Base-by-base conservation (phyloP, 768 basidiomycete species). In the Pholiota microspora region DNA sequence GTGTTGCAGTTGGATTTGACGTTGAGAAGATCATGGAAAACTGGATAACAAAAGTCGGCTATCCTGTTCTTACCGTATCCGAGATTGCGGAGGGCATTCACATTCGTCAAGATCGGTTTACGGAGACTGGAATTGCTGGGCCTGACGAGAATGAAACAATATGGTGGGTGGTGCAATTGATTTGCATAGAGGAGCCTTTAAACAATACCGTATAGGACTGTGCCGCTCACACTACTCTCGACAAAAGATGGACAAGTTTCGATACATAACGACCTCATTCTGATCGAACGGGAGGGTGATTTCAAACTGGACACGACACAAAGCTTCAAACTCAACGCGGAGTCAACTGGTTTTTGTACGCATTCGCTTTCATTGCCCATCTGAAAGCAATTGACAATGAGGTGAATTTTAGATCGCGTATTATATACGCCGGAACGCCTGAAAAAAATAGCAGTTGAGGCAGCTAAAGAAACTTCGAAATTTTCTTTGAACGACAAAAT, bases 31-130 rank as follows among this genome's bases (percentile, higher is more conserved):
- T 98, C 62, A 94, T 98, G 91, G 83, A 91, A 52, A 88, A 88
- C 66, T 99, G 95, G 96, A 88, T 93, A 32, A 80, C 83, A 48
- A 89, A 92, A 77, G 74, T 77, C 44, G 97, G 97, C 12, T 98
- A 88, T 77, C 97, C 97, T 1, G 85, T 98, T 25, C 68, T 98
- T 51, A 89, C 84, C 29, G 92, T 98, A 42, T 87, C 84, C 1
- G 94, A 98, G 71, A 81, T 76, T 10, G 67, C 75, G 0, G 81
- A 77, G 36, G 87, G 87, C 9, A 84, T 99, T 62, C 79, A 76
- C 52, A 78, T 98, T 51, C 83, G 85, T 31, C 97, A 98, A 71
- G 91, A 97, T 67, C 81, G 97, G 18, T 98, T 97, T 80, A 75
- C 98, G 44, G 88, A 92, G 64, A 89, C 87, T 0, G 95, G 94